These are phyloP conservation scores for Leccinum angustisporum DNA, from an alignment of 1,284 basidiomycete species.

Conservation along the genomic window DNA sequence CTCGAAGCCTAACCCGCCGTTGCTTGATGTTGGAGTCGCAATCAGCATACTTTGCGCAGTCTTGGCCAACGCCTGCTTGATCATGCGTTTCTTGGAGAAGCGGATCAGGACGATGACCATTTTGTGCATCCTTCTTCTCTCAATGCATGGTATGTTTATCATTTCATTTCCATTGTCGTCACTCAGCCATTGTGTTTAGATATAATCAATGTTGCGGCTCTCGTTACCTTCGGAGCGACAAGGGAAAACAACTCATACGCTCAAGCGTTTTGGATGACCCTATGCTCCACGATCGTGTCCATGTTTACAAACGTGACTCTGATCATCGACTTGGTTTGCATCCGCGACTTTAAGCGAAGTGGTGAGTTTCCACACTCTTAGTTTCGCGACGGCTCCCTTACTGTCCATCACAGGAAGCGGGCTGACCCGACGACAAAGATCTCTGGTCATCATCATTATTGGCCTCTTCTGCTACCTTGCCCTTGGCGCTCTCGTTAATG, in stretches of 20 bases:
- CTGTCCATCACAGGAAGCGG: conserved; percentile 57
- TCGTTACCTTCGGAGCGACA: conserved; percentile 65
- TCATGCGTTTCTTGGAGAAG: conserved; percentile 72
- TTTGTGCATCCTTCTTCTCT: conserved; percentile 60
- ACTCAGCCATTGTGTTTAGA: conserved; percentile 41
- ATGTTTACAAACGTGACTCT: conserved; percentile 70
- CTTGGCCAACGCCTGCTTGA: conserved; percentile 62
- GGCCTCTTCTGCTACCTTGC: conserved; percentile 72
- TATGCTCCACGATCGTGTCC: conserved; percentile 74
- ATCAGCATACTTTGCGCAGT: conserved; percentile 71
- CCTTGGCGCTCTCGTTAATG: conserved; percentile 61
- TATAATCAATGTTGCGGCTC: conserved; percentile 63
- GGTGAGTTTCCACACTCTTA: conserved; percentile 42
- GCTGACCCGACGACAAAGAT: conserved; percentile 76
- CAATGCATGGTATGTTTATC: conserved; percentile 58
- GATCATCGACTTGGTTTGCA: conserved; percentile 59
- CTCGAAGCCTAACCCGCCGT: conserved; percentile 50
- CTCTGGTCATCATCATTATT: conserved; percentile 77
- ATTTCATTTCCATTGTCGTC: background rate
- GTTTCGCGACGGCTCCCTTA: background rate
- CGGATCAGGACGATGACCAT: conserved; percentile 63
- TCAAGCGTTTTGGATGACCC: conserved; percentile 78
- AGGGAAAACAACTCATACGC: conserved; percentile 73
- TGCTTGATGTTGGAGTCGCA: conserved; percentile 63
- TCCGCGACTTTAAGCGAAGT: conserved; percentile 64